Evolutionary conservation across 2,329 filamentous ascomycete species (phyloP), one percentile per base, ranked within the genome.

Genomic region (Penicillium concentricum): DNA sequence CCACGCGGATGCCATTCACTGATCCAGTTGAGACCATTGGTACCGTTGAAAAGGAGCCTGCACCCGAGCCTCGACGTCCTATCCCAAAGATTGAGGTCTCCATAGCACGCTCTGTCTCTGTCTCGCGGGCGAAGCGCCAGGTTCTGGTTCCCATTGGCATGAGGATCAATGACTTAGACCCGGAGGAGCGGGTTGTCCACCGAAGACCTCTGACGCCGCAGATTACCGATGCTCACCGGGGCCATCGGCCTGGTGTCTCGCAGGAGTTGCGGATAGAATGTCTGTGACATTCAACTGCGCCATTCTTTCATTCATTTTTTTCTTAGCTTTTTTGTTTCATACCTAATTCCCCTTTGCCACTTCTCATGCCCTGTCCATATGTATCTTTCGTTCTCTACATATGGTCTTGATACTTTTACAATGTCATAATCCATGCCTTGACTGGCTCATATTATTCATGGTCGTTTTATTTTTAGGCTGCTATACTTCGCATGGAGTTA

Each of bases 21-120:
- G 59, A 61, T 24, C 57, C 61, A 8, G 57, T 44, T 6, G 55
- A 61, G 15, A 39, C 53, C 20, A 49, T 58, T 7, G 52, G 58
- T n/a, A 30, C 45, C 26, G 49, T 64, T 18, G 51, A 62, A 13
- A 9, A 45, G 10, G 51, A 58, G 16, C 49, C 57, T 49, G 32
- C 50, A 54, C 28, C 18, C 62, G 52, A 52, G 59, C 35, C 34
- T 13, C 15, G 13, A 10, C 26, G 4, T 12, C 15, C 34, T 7
- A 46, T 46, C 6, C 54, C 54, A 8, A 32, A 12, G 12, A 22
- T 75, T 35, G 71, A 76, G 56, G 66, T 77, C 32, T 76, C 74
- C 3, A 67, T 72, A 35, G 75, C 75, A 3, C 65, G 74, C 28
- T 76, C 75, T 5, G 61, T 78, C 9, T 76, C 74, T 9, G 68